Percentiles rank a stretch among this genome's conserved stretches.
Conservation (phyloP, 2,329 filamentous ascomycete genomes). For the Clarireedia paspali region DNA sequence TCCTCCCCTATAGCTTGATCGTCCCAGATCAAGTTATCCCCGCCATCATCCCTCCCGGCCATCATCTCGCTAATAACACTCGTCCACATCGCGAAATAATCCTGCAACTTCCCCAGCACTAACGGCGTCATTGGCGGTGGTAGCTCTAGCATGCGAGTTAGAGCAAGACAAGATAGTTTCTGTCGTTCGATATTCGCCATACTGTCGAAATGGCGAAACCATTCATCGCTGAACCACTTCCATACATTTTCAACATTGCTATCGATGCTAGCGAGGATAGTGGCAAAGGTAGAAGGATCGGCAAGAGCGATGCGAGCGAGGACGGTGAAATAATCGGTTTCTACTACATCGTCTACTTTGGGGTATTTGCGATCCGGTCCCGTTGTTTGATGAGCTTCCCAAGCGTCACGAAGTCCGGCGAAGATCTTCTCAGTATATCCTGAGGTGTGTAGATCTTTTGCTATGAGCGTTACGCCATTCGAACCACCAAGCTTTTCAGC, state of each 20-base stretch:
- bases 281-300: slow-evolving; percentile 62
- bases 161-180: slow-evolving; percentile 65
- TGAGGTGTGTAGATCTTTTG: slow-evolving; percentile 56
- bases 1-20: slow-evolving; percentile 39
- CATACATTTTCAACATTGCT: slow-evolving; percentile 43
- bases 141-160: slow-evolving; percentile 65
- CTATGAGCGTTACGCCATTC: slow-evolving; percentile 53
- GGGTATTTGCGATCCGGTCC: slow-evolving; percentile 68
- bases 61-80: slow-evolving; percentile 59
- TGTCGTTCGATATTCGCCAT: slow-evolving; percentile 58
- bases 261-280: slow-evolving; percentile 39
- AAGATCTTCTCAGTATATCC: slow-evolving; percentile 58
- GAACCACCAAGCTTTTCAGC: slow-evolving; percentile 55
- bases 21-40: slow-evolving; percentile 45
- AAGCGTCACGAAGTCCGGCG: slow-evolving; percentile 57
- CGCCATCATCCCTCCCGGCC: slow-evolving; percentile 46
- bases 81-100: slow-evolving; percentile 70
- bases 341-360: slow-evolving; percentile 64
- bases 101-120: slow-evolving; percentile 56
- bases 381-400: slow-evolving; percentile 70
- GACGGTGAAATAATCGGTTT: slow-evolving; percentile 80
- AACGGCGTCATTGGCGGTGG: slow-evolving; percentile 44
- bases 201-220: slow-evolving; percentile 62
- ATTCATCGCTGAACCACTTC: slow-evolving; percentile 52
- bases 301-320: slow-evolving; percentile 71